Evolutionary conservation across 768 basidiomycete genomes (phyloP), one percentile per base, ranked within the genome.

Genomic region (Astraeus odoratus): DNA sequence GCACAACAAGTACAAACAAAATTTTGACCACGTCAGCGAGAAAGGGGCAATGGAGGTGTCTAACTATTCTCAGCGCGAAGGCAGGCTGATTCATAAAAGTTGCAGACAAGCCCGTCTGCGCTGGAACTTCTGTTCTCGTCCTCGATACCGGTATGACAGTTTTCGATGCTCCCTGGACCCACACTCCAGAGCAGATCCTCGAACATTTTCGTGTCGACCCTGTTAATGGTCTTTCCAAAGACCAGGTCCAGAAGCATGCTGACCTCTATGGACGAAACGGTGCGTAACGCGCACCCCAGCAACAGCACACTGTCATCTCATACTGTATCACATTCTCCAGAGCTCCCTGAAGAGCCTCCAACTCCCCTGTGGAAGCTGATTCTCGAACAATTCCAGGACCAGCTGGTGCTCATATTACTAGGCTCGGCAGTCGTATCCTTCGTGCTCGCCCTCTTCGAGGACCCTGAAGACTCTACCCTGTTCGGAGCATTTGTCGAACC

Each of bases 301-400:
- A 34, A 27, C 9, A 15, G 26, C 38, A n/a, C 8, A n/a, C 2
- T 8, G 13, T n/a, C 18, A 12, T 42, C 29, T 5, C 16, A 25
- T 26, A 22, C 16, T 12, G 27, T 15, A 9, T 26, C n/a, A 12
- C 23, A 19, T 19, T 39, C 33, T 39, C 12, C 63, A 98, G 95
- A 89, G 59, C 74, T 99, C 6, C 94, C 95, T 9, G 92, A 96
- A 58, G 90, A 94, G 8, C 84, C 89, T 0, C 69, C 89, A 3
- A 96, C 95, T 4, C 89, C 94, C 3, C 60, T 98, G 25, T 93
- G 92, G 90, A 77, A 90, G 59, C 81, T 98, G 49, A 85, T 99
- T 48, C 75, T 99, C n/a, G 93, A 96, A 54, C 95, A 99, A 68
- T 99, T 99, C 76, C 86, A 98, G 73, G 95, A 99, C 68, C 92